phyloP scores from a whole-genome alignment of 108 stramenopile species.

The Discostella stelligeroides region DNA sequence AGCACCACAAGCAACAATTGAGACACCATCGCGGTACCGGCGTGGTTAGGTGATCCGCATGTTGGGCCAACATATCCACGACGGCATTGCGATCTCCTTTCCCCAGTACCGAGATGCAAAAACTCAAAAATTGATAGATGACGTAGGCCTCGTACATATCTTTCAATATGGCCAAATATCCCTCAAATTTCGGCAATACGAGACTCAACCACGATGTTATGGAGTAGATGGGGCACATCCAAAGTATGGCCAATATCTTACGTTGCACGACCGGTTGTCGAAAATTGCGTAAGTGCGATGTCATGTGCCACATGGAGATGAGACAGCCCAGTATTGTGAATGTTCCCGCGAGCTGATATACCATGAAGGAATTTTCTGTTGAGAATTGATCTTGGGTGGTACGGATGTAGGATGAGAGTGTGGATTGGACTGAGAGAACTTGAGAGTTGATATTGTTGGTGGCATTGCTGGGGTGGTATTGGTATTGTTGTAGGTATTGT shows the following conservation, averaged over 20 bases:
- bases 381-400: constrained; percentile 90
- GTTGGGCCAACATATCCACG: constrained; percentile 67
- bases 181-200: constrained; percentile 72
- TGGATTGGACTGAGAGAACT: constrained; percentile 37
- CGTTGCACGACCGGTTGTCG: constrained; percentile 87
- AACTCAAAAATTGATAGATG: constrained; percentile 87
- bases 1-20: constrained; percentile 9
- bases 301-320: constrained; percentile 95
- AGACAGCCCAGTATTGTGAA: constrained; percentile 87
- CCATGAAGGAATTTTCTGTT: constrained; percentile 92
- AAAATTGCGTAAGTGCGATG: constrained; percentile 79
- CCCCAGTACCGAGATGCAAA: constrained; percentile 88
- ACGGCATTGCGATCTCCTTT: constrained; percentile 82
- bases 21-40: constrained; percentile 47
- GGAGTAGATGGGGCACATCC: constrained; percentile 90
- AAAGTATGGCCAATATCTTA: constrained; percentile 90
- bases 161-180: constrained; percentile 86
- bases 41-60: constrained; percentile 49
- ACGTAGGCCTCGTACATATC: constrained; percentile 93
- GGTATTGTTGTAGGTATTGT: background rate
- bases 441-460: constrained; percentile 37
- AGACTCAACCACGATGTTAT: constrained; percentile 86
- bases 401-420: constrained; percentile 54
- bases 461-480: constrained; percentile 13
- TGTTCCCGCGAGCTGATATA: constrained; percentile 90